Percentiles rank a stretch among this genome's conserved stretches.
These are phyloP conservation scores for Clitocybe nebularis DNA, from an alignment of 1,284 basidiomycete species.

Conservation along the genomic window DNA sequence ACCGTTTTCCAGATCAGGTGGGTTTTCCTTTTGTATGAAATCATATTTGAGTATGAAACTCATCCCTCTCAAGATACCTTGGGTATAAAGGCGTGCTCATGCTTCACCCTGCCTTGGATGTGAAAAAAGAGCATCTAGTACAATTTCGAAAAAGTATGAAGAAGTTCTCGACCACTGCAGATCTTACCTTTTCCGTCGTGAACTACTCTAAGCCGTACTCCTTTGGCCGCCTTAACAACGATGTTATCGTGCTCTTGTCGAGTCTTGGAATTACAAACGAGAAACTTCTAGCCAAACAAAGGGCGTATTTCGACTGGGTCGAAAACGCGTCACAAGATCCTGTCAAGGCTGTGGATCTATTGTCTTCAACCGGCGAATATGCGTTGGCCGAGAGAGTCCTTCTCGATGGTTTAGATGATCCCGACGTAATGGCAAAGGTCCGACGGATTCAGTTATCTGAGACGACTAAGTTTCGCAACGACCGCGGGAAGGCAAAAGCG, in stretches of 20 bases:
- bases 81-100: conserved; percentile 66
- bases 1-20: conserved; percentile 61
- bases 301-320: conserved; percentile 58
- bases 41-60: conserved; percentile 5
- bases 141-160: conserved; percentile 66
- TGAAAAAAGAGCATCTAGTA: conserved; percentile 38
- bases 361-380: conserved; percentile 46
- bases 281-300: conserved; percentile 48
- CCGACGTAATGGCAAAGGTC: conserved; percentile 35
- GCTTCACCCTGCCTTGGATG: conserved; percentile 54
- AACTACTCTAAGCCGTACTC: conserved; percentile 57
- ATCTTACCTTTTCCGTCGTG: conserved; percentile 61
- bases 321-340: conserved; percentile 40
- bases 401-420: conserved; percentile 49
- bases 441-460: conserved; percentile 43
- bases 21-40: conserved; percentile 1
- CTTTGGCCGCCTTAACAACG: conserved; percentile 63
- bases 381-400: conserved; percentile 47
- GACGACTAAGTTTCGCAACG: conserved; percentile 48
- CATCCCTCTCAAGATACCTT: conserved; percentile 38
- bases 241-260: conserved; percentile 59
- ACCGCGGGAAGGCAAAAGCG: conserved; percentile 46
- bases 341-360: conserved; percentile 49
- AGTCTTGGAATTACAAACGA: conserved; percentile 57
- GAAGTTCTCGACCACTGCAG: conserved; percentile 52